Base-by-base conservation (phyloP, 2,329 filamentous ascomycete genomes). In the Colletotrichum tanaceti region DNA sequence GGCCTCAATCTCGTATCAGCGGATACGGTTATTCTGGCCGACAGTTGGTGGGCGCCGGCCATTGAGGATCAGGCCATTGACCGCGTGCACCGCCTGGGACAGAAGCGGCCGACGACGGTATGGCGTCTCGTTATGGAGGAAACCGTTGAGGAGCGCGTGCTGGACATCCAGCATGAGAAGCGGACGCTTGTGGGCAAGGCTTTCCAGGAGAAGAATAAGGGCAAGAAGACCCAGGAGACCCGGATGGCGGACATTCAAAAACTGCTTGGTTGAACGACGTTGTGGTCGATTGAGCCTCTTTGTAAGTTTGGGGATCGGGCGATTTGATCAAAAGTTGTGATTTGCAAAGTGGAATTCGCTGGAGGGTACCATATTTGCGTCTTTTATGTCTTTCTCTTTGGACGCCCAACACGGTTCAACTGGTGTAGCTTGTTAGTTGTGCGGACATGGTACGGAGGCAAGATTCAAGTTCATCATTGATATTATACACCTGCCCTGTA, bases 1-100 rank as follows among this genome's bases (percentile, higher is more conserved):
- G 94, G 94, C 0, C 84, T 97, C 53, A 97, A 97, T 73, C 86
- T 97, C 14, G 92, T 94, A 0, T 90, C 93, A 0, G 94, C 94
- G 0, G 93, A 96, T 73, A 94, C 94, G 7, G 93, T 97, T 67
- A 89, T 97, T 53, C 83, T 97, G 22, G 88, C 89, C 0, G 94
- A 97, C 77, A 92, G 88, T 68, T 97, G 86, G 94, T 97, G 94
- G 92, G 93, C 94, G 1, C 94, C 94, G 0, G 93, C 93, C 0
- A 96, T 97, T 63, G 94, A 97, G 78, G 93, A 97, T 73, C 94
- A 97, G 77, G 94, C 94, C 4, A 86, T 97, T 3, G 94, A 97
- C 76, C 90, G 94, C 5, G 93, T 97, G 7, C 93, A 97, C 76
- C 87, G 94, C 0, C 84, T 97, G 0, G 94, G 94, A 0, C 94